These are phyloP conservation scores for Lepidium aucheri DNA, from an alignment of 345 rosid species.

Conservation along the genomic window DNA sequence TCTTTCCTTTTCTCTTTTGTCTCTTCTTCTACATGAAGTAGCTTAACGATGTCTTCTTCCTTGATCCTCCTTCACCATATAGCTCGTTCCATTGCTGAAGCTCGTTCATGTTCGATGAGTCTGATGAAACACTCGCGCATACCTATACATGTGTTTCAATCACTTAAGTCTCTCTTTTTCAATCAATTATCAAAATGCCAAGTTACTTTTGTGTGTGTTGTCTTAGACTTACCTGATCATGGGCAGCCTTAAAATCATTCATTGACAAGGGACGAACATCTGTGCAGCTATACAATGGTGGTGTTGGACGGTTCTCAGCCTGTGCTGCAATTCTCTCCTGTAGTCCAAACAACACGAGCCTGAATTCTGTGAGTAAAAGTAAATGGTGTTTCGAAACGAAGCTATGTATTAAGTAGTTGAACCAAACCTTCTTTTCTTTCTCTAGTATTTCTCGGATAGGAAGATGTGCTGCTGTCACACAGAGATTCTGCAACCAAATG, in stretches of 20 bases:
- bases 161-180: not conserved
- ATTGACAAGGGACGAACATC: slow-evolving; percentile 72
- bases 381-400: not conserved
- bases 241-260: slow-evolving; percentile 82
- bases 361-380: not conserved
- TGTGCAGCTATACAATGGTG: slow-evolving; percentile 58
- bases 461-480: slow-evolving; percentile 93
- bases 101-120: slow-evolving; percentile 88
- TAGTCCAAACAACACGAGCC: slow-evolving; percentile 1
- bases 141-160: slow-evolving; percentile 40
- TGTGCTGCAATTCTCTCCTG: slow-evolving; percentile 67
- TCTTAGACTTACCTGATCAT: slow-evolving; percentile 64
- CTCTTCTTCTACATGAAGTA: slow-evolving; percentile 77
- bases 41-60: slow-evolving; percentile 81
- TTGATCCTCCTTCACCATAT: slow-evolving; percentile 98
- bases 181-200: not conserved
- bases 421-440: slow-evolving; percentile 88
- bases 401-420: not conserved
- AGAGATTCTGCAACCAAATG: slow-evolving; percentile 61
- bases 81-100: slow-evolving; percentile 93
- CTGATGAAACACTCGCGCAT: slow-evolving; percentile 95
- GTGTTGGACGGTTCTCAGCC: slow-evolving; percentile 58
- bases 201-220: not conserved
- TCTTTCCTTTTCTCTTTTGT: not conserved
- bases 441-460: slow-evolving; percentile 92